A percentile compares a stretch with the other conserved stretches of the same genome.
Conservation (phyloP, 169 alveolate species). For the Eimeria mitis region DNA sequence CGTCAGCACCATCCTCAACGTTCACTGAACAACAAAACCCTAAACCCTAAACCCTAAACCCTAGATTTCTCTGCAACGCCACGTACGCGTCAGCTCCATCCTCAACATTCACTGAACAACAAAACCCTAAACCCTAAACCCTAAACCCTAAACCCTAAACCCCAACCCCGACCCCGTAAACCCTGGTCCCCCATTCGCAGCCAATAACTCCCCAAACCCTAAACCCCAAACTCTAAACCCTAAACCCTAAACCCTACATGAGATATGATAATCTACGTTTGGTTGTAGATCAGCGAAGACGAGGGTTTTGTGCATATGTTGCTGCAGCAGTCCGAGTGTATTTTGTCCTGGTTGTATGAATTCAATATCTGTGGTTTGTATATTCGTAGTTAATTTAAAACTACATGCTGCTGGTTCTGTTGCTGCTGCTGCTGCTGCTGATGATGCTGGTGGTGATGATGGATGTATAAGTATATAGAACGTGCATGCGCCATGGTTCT, state of each 20-base stretch:
- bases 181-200: not conserved
- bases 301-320: not conserved
- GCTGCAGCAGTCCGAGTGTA: not conserved
- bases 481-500: not conserved
- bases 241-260: conserved; percentile 2
- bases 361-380: not conserved
- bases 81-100: not conserved
- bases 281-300: not conserved
- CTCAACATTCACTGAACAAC: not conserved
- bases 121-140: conserved; percentile 27
- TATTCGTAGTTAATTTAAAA: not conserved
- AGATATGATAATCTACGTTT: not conserved
- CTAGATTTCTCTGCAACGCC: too few species aligned
- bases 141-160: conserved; percentile 16
- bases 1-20: conserved; percentile 15
- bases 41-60: conserved; percentile 30
- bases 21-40: conserved; percentile 4
- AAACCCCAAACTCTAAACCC: conserved; percentile 23
- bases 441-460: not conserved
- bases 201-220: conserved; percentile 2
- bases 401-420: too few species aligned
- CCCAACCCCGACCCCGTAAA: not conserved
- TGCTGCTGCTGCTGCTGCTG: too few species aligned
- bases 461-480: not conserved
- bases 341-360: not conserved